Percentiles rank a stretch among this genome's conserved stretches.
These are phyloP conservation scores for Schizonepeta tenuifolia DNA, from an alignment of 257 asterid species.

Conservation along the genomic window DNA sequence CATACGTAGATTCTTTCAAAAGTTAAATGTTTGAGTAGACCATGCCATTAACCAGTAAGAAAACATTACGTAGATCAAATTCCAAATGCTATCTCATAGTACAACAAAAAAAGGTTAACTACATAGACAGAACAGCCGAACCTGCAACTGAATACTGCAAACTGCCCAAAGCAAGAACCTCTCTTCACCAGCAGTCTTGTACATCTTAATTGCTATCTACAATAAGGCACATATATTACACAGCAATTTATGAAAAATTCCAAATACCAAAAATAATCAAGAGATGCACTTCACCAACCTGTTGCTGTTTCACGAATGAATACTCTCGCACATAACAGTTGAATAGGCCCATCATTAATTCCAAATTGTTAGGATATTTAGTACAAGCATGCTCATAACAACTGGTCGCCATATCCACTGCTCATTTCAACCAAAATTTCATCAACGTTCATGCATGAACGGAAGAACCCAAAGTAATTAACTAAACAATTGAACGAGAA, in stretches of 20 bases:
- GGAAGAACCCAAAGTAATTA: background rate
- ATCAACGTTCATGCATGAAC: slow-evolving; percentile 3
- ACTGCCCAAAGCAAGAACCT: slow-evolving; percentile 97
- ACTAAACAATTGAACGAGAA: slow-evolving; percentile 9
- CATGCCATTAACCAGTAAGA: background rate
- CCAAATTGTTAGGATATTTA: slow-evolving; percentile 79
- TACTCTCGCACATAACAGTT: slow-evolving; percentile 92
- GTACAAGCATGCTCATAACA: slow-evolving; percentile 90
- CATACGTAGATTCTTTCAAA: slow-evolving; percentile 1
- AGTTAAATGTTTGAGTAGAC: background rate
- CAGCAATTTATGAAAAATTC: background rate
- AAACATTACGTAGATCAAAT: background rate
- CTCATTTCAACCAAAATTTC: slow-evolving; percentile 22
- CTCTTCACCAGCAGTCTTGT: slow-evolving; percentile 87
- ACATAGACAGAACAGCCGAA: slow-evolving; percentile 38
- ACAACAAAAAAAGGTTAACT: slow-evolving; percentile 14
- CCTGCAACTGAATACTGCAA: slow-evolving; percentile 99
- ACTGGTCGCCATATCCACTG: slow-evolving; percentile 96
- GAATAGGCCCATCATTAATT: slow-evolving; percentile 90
- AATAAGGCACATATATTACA: slow-evolving; percentile 14
- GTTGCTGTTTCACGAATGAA: slow-evolving; percentile 96
- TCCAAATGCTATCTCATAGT: background rate
- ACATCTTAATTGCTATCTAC: slow-evolving; percentile 95
- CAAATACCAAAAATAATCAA: background rate
- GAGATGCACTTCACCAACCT: slow-evolving; percentile 56